Evolutionary conservation across 1,284 basidiomycete genomes (phyloP).

Genomic region (Anthracocystis walkeri): DNA sequence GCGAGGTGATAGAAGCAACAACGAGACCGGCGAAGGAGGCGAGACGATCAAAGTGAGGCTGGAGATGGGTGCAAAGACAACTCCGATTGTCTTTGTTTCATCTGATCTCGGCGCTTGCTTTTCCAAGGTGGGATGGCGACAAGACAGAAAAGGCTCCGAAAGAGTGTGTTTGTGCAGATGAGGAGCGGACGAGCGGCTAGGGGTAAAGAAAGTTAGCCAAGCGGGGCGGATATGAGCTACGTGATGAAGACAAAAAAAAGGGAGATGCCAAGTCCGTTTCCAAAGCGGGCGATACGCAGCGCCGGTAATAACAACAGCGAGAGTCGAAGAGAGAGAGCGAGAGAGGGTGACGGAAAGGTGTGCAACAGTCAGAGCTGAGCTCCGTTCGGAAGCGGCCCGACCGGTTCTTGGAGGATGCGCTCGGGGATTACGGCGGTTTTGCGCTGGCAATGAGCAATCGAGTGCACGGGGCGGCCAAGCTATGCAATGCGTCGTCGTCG

Average conservation of each 20-base stretch:
- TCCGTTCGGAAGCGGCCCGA: slow-evolving; percentile 4
- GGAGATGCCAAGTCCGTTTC: neutral
- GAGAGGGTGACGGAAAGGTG: slow-evolving; percentile 26
- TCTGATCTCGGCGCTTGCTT: slow-evolving; percentile 9
- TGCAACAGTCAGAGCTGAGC: slow-evolving; percentile 10
- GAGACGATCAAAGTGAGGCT: neutral
- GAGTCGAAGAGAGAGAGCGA: neutral
- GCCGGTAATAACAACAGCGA: neutral
- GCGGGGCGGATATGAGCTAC: neutral
- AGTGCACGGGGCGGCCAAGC: neutral
- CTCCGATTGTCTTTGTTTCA: slow-evolving; percentile 7
- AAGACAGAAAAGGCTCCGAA: slow-evolving; percentile 4
- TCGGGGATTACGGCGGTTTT: neutral
- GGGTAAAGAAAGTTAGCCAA: neutral
- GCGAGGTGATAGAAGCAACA: slow-evolving; percentile 10
- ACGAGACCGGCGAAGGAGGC: slow-evolving; percentile 9
- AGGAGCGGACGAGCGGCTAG: slow-evolving; percentile 3
- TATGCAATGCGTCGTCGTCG: slow-evolving; percentile 1
- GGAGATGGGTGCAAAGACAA: neutral
- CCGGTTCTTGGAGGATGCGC: neutral
- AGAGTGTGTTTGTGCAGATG: neutral
- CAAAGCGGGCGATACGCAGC: neutral
- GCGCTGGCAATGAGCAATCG: neutral
- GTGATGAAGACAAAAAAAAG: neutral
- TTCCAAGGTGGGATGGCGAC: slow-evolving; percentile 2